Base-by-base conservation (phyloP, 1,139 yeast species). In the Candida tetrigidarum region DNA sequence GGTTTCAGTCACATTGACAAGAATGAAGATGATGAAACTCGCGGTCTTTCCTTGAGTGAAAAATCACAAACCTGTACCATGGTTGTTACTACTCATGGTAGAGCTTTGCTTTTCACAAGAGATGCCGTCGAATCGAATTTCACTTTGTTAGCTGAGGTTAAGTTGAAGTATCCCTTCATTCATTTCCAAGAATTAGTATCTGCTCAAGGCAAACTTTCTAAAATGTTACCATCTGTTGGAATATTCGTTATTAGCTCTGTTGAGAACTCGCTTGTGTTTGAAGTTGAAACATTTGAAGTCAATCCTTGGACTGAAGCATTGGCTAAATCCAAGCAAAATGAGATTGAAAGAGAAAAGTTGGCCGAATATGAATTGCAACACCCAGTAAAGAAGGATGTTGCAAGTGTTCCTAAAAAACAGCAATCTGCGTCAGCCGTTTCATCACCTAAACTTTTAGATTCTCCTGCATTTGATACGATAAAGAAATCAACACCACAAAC, bases 281-380 rank as follows among this genome's bases (percentile, higher is more conserved):
- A 83, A 55, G 84, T 76, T n/a, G 83, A 80, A 39, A 78, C 74
- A 49, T 64, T 58, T 37, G 85, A 80, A 35, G 70, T 82, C 0
- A 64, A 70, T 26, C 60, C 66, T 14, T 83, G 88, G 88, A 81
- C 87, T 0, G 78, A 74, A 41, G 59, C 76, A 0, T 64, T 83
- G 37, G 80, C 80, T 4, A 76, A 68, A 49, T 60, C 84, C 0
- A 76, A 83, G 53, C 51, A 64, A 5, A 66, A 69, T 48, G 80
- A 76, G 49, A 66, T 64, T 45, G 85, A 82, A 49, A 67, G 82
- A 51, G 69, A 62, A 12, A 55, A 54, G n/a, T 64, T 64, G 49
- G 49, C 43, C 28, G 40, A 28, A 22, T 37, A 19, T 8, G 40
- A 37, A 28, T 18, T 5, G 22, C 15, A 22, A 9, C 34, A 37